A percentile compares a stretch with the other conserved stretches of the same genome.
phyloP scores from a whole-genome alignment of 2,329 filamentous ascomycete species.

The Beauveria sp. region DNA sequence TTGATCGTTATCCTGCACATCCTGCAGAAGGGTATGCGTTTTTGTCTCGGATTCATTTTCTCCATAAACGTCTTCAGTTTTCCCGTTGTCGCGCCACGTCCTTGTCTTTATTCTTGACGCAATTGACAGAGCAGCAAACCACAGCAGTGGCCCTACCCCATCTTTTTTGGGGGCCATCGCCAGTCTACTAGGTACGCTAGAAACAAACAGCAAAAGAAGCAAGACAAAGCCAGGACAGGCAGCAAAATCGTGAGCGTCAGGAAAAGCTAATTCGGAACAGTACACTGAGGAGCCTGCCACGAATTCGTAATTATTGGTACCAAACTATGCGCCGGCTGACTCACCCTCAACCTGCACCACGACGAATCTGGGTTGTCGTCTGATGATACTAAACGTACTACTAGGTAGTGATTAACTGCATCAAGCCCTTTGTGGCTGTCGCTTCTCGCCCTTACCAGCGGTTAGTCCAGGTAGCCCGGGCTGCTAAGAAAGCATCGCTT shows the following conservation, averaged over 20 bases:
- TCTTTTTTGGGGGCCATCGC: slow-evolving; percentile 7
- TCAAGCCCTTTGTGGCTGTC: background rate
- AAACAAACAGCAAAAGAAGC: background rate
- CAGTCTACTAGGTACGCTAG: background rate
- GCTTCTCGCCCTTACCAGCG: too few species aligned
- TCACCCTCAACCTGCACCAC: background rate
- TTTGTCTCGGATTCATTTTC: background rate
- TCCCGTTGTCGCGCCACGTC: background rate
- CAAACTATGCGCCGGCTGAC: background rate
- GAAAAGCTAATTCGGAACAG: background rate
- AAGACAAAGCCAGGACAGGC: background rate
- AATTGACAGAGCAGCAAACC: background rate
- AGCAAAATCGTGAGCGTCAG: background rate
- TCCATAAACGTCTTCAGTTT: background rate
- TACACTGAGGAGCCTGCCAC: background rate
- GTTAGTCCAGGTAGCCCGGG: too few species aligned
- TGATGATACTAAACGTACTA: background rate
- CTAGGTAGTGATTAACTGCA: too few species aligned
- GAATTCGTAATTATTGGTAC: too few species aligned
- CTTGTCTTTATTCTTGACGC: background rate
- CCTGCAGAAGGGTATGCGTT: background rate
- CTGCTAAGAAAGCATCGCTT: too few species aligned
- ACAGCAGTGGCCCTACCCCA: background rate
- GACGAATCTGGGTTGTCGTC: too few species aligned
- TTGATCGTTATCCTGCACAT: background rate